Percentiles rank a stretch among this genome's conserved stretches.
Evolutionary conservation across 106 monocot species (phyloP).

Genomic region (Triglochin maritima): DNA sequence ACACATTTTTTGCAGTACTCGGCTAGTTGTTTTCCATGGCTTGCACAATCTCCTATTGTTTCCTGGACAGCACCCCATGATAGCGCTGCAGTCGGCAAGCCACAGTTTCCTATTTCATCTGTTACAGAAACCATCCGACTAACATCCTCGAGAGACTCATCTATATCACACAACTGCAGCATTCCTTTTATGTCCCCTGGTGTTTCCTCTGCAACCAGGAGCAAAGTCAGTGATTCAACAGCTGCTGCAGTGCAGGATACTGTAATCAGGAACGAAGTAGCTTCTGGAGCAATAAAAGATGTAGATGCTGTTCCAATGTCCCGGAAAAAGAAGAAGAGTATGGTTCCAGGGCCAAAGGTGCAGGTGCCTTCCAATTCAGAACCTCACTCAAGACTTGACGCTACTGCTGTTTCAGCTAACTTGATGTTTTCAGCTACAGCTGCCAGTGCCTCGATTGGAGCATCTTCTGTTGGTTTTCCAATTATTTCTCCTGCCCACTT

Average conservation of each 20-base stretch:
- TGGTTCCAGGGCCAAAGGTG: conserved; percentile 6
- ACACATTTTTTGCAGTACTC: conserved; percentile 31
- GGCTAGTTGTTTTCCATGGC: conserved; percentile 27
- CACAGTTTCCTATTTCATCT: conserved; percentile 23
- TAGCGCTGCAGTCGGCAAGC: conserved; percentile 20
- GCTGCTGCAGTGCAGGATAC: conserved; percentile 15
- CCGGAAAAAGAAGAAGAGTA: conserved; percentile 56
- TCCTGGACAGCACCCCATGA: conserved; percentile 24
- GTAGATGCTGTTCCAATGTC: conserved; percentile 30
- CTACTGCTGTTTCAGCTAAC: conserved; percentile 11
- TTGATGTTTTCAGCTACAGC: too few relatives aligned
- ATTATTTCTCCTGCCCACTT: conserved; percentile 25
- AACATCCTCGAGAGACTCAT: conserved; percentile 27
- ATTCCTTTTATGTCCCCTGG: conserved; percentile 28
- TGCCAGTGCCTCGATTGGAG: conserved; percentile 20
- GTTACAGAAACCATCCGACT: conserved; percentile 33
- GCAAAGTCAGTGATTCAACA: conserved; percentile 12
- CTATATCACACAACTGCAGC: conserved; percentile 20
- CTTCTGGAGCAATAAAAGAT: conserved; percentile 20
- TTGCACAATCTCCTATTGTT: conserved; percentile 30
- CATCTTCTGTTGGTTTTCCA: conserved; percentile 14
- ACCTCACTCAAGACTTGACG: conserved; percentile 13
- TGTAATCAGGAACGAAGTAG: conserved; percentile 15
- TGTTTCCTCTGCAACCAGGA: conserved; percentile 23
- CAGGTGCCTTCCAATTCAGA: conserved; percentile 24